These are phyloP conservation scores for Tetracladium marchalianum DNA, from an alignment of 495 filamentous ascomycete species.

Conservation along the genomic window DNA sequence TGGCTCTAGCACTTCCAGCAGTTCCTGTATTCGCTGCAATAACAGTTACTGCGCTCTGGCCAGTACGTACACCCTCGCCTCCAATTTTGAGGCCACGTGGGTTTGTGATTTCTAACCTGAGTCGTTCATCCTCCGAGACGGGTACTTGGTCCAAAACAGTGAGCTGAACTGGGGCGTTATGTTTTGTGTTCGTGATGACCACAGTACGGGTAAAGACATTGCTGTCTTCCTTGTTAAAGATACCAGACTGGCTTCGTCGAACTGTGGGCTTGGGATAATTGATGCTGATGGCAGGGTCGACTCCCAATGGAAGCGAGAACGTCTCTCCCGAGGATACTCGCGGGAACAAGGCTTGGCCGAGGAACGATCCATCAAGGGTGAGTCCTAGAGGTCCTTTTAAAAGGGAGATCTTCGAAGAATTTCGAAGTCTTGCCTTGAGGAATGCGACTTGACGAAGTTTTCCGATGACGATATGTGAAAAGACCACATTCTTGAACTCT, in stretches of 20 bases:
- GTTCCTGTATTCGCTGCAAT: conserved; percentile 1
- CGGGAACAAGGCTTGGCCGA: conserved; percentile 50
- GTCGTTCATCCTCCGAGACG: conserved; percentile 52
- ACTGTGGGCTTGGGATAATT: conserved; percentile 53
- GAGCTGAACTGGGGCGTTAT: conserved; percentile 35
- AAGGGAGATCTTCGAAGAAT: conserved; percentile 46
- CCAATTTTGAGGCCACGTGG: conserved; percentile 40
- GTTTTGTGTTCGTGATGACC: conserved; percentile 50
- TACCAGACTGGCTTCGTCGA: conserved; percentile 37
- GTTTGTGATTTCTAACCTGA: conserved; percentile 41
- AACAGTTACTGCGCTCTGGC: conserved; percentile 17
- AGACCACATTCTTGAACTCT: conserved; percentile 28
- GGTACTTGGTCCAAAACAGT: conserved; percentile 58
- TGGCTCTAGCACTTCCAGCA: conserved; percentile 5
- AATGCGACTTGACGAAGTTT: conserved; percentile 59
- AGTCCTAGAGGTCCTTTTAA: conserved; percentile 51
- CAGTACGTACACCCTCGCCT: conserved; percentile 31
- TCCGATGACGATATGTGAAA: conserved; percentile 49
- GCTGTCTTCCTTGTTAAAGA: conserved; percentile 47
- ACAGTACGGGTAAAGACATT: conserved; percentile 46
- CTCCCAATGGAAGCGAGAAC: conserved; percentile 52
- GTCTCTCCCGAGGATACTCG: conserved; percentile 49
- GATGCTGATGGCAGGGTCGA: conserved; percentile 54
- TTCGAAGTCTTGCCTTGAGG: conserved; percentile 52
- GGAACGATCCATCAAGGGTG: conserved; percentile 58